Evolutionary conservation across 2,329 filamentous ascomycete species (phyloP).

Genomic region (Rhynchosporium secalis): DNA sequence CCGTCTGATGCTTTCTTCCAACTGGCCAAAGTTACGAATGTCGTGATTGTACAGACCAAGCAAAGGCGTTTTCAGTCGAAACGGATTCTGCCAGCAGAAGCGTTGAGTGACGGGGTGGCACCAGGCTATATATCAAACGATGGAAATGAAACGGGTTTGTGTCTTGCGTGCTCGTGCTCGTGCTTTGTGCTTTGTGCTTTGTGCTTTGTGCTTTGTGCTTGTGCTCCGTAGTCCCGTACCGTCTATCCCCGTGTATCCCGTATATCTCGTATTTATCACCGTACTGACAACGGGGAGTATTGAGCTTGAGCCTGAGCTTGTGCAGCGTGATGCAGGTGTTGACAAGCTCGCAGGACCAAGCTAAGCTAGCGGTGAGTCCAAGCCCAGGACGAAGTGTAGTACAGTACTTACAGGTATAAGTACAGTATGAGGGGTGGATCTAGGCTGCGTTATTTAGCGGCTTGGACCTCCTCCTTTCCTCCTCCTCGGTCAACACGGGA

Average conservation of each 20-base stretch:
- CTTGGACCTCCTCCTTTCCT: background rate
- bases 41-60: background rate
- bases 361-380: conserved; percentile 1
- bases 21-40: background rate
- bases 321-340: background rate
- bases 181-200: background rate
- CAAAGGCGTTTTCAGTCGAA: conserved; percentile 5
- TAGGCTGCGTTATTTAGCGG: conserved; percentile 10
- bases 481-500: background rate
- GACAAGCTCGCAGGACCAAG: conserved; percentile 6
- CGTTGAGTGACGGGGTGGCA: conserved; percentile 11
- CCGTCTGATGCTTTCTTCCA: background rate
- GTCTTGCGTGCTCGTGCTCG: conserved; percentile 1
- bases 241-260: too few relatives aligned
- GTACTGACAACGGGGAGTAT: background rate
- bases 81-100: conserved; percentile 8
- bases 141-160: background rate
- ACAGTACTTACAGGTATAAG: too few relatives aligned
- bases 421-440: background rate
- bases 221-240: background rate
- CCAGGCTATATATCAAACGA: conserved; percentile 30
- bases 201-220: background rate
- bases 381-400: background rate
- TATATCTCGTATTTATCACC: background rate
- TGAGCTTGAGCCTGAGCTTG: background rate